Base-by-base conservation (phyloP, 2,329 filamentous ascomycete species). In the Scleromitrula shiraiana region DNA sequence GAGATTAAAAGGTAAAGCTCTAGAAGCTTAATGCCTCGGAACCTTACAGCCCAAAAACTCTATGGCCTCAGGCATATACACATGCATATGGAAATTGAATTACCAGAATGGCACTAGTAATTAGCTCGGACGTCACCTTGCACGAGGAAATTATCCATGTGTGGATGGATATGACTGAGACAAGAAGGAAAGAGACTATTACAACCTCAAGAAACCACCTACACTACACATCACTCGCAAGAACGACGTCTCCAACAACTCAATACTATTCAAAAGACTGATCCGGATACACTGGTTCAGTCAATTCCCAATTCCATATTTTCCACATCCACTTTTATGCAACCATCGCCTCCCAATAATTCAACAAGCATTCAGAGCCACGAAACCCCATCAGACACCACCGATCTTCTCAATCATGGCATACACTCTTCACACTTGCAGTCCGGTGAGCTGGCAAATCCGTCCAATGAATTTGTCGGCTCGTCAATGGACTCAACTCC, bases 261-360 rank as follows among this genome's bases (percentile, higher is more conserved):
- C 50, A 49, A 43, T 19, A 14, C 24, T 35, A 20, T 38, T 22
- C 14, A 38, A 27, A 9, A 59, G 62, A 61, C 62, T 63, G 62
- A 62, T 55, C 60, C 61, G 61, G 59, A 59, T 37, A 51, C 43
- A 47, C 59, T 59, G 62, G 62, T 55, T 62, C 62, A 65, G 62
- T 64, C 62, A 58, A 53, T 50, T 23, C 37, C 49, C 35, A 33
- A 36, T 52, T 46, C 50, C 33, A 50, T n/a, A 32, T 39, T 53
- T 40, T 47, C 46, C 24, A 56, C 62, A 65, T 65, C 64, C 65
- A 72, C 67, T 78, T 82, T 75, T 79, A 83, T 83, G 79, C 79
- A 81, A 71, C 71, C 69, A 75, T 75, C 74, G 72, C 70, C 69
- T 56, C 61, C 62, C 59, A 69, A 72, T 64, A 68, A 62, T 72